Evolutionary conservation across 2,329 filamentous ascomycete genomes (phyloP), one percentile per base, ranked within the genome.

Genomic region (Nemania sp.): DNA sequence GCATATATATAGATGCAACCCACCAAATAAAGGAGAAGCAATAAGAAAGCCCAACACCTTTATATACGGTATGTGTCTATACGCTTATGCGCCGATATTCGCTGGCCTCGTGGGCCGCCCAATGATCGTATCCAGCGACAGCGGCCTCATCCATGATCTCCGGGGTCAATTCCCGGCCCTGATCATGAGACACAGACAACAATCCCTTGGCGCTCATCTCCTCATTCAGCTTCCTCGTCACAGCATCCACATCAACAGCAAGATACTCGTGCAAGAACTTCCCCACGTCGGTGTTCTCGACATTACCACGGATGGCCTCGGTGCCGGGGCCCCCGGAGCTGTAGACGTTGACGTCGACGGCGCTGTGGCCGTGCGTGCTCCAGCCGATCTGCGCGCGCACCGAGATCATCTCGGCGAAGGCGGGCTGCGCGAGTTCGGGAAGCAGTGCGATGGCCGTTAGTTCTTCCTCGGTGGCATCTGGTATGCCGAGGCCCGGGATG

Each of bases 261-360:
- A 99, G 80, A 66, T 94, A 99, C 7, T 84, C 76, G 6, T 84
- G 77, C 53, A 99, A 73, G 70, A 97, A 99, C 39, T 81, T 77
- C 28, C 94, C 94, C 1, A 99, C 81, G 22, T 97, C 91, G 0
- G 87, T 97, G 69, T 99, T 99, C 77, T 99, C 94, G 49, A 95
- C 86, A 70, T 97, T 97, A 6, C 93, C 93, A 3, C 83, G 76
- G 6, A 96, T 78, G 12, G 80, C 77, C 37, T 82, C 79, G 0
- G 86, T 82, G 31, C 82, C 79, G 0, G 82, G 79, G 3, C 89
- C 86, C 40, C 80, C 79, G 0, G 89, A 92, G 47, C 89, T 88
- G 74, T 97, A 99, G 62, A 99, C 90, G 72, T 99, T 99, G 43
- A 99, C 94, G 69, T 99, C 94, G 6, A 94, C 91, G 46, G 88